Conservation (phyloP, 1,139 yeast genomes). For the Kluyveromyces marxianus region DNA sequence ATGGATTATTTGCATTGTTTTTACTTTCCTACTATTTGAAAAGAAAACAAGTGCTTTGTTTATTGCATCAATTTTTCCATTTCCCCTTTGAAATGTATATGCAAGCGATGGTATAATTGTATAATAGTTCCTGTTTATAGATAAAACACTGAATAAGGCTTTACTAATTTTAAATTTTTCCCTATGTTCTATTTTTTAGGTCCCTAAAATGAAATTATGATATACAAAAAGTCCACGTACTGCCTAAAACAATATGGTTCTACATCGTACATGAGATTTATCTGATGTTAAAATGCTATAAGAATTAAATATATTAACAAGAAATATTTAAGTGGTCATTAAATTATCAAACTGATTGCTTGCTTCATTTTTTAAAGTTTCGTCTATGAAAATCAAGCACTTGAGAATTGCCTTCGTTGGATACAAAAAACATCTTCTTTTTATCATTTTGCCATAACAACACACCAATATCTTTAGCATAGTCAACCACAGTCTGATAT, state of each 20-base stretch:
- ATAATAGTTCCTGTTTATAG: constrained; percentile 14
- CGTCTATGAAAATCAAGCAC: constrained; percentile 82
- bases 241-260: too few species aligned
- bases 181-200: not conserved
- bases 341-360: too few species aligned
- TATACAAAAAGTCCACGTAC: not conserved
- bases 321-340: too few species aligned
- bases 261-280: not conserved
- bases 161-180: not conserved
- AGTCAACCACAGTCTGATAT: constrained; percentile 60
- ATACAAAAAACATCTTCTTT: constrained; percentile 65
- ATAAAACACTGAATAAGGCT: constrained; percentile 15
- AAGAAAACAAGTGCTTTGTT: not conserved
- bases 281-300: not conserved
- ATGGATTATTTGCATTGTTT: not conserved
- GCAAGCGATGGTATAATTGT: constrained; percentile 14
- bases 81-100: constrained; percentile 1
- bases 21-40: not conserved
- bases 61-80: constrained; percentile 1
- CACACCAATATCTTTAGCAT: constrained; percentile 89
- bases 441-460: constrained; percentile 72
- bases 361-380: constrained; percentile 23
- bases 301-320: not conserved
- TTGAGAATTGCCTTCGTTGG: constrained; percentile 81
- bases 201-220: not conserved